A percentile compares a stretch with the other conserved stretches of the same genome.
These are phyloP conservation scores for Meripilus lineatus DNA, from an alignment of 1,284 basidiomycete species.

Conservation along the genomic window DNA sequence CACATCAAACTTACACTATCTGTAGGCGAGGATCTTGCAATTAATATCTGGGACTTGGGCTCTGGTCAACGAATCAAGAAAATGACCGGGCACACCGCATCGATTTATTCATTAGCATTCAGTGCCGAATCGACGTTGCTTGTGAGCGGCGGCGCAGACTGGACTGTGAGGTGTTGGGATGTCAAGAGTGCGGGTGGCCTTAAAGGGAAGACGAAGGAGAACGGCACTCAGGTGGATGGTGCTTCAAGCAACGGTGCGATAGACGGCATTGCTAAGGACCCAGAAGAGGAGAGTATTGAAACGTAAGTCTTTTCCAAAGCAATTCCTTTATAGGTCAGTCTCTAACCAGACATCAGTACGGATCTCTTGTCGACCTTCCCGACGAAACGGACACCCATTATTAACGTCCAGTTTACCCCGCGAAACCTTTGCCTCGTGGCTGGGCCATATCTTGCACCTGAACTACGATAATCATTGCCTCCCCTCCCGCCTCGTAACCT, in stretches of 20 bases:
- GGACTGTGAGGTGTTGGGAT: constrained; percentile 97
- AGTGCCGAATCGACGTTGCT: constrained; percentile 88
- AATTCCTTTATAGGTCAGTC: background rate
- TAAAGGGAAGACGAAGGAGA: constrained; percentile 48
- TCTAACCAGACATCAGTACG: constrained; percentile 51
- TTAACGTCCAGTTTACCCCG: constrained; percentile 90
- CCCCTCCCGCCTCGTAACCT: background rate
- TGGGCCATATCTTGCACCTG: constrained; percentile 60
- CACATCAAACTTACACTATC: constrained; percentile 8
- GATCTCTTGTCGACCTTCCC: constrained; percentile 90
- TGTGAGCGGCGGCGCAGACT: constrained; percentile 87
- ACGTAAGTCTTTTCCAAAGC: constrained; percentile 17
- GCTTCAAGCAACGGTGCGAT: constrained; percentile 13
- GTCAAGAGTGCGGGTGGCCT: constrained; percentile 77
- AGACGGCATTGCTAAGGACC: constrained; percentile 14
- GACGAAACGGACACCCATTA: constrained; percentile 93
- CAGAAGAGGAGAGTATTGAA: constrained; percentile 33
- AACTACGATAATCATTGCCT: constrained; percentile 40
- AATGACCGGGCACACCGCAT: constrained; percentile 90
- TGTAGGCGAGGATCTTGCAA: constrained; percentile 84
- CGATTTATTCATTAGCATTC: constrained; percentile 89
- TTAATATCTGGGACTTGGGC: constrained; percentile 96
- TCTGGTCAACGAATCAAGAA: constrained; percentile 93
- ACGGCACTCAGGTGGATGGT: constrained; percentile 36
- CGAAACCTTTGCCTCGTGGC: constrained; percentile 91